These are phyloP conservation scores for Cyberlindnera mycetangii DNA, from an alignment of 805 yeast genomes.

Conservation along the genomic window DNA sequence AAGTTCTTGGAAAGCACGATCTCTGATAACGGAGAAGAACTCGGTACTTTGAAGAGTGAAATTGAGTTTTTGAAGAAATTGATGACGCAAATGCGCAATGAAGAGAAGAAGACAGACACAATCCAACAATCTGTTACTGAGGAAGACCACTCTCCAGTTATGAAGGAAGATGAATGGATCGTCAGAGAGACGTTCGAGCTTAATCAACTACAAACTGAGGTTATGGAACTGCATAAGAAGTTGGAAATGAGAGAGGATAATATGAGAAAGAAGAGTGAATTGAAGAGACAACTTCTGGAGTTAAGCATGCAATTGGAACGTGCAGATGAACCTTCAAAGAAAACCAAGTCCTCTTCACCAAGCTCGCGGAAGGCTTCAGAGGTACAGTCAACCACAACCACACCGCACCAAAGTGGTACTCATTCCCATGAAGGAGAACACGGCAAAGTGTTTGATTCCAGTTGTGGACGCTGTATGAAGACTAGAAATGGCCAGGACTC, in stretches of 20 bases:
- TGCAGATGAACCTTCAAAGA: constrained; percentile 14
- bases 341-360: constrained; percentile 5
- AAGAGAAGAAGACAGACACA: neutral
- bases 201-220: constrained; percentile 31
- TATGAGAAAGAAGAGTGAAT: constrained; percentile 32
- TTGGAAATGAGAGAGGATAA: constrained; percentile 34
- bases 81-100: neutral
- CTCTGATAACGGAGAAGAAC: constrained; percentile 12
- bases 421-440: neutral
- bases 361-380: neutral
- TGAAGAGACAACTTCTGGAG: constrained; percentile 24
- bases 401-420: neutral
- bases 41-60: constrained; percentile 22
- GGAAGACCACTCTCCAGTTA: neutral
- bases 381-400: neutral
- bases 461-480: neutral
- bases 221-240: constrained; percentile 31
- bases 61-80: constrained; percentile 22
- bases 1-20: constrained; percentile 10
- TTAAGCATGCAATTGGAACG: constrained; percentile 15
- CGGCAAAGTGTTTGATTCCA: neutral
- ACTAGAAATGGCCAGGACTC: neutral
- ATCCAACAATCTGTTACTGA: neutral
- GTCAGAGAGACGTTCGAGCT: constrained; percentile 34
- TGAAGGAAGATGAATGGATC: constrained; percentile 33